These are phyloP conservation scores for Neolentinus lepideus DNA, from an alignment of 1,284 basidiomycete genomes.

Conservation along the genomic window DNA sequence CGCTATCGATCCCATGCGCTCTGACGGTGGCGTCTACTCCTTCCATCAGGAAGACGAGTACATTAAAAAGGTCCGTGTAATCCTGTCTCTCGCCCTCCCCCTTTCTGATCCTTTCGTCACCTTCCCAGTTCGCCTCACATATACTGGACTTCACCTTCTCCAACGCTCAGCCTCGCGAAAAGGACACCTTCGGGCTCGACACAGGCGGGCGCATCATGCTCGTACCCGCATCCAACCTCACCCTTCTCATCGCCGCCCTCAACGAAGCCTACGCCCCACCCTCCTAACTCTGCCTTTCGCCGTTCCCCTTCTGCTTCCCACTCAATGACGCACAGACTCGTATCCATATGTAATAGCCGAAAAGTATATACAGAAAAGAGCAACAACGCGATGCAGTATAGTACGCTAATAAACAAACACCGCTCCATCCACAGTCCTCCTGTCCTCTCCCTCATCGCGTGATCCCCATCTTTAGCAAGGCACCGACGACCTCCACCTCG, in stretches of 20 bases:
- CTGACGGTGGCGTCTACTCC: conserved; percentile 46
- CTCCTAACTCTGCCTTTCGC: not conserved
- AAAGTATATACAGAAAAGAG: not conserved
- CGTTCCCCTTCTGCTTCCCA: not conserved
- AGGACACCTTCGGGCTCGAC: conserved; percentile 39
- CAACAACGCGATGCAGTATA: not conserved
- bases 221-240: conserved; percentile 33
- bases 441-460: not conserved
- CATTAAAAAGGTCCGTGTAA: conserved; percentile 51
- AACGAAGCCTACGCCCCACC: not conserved
- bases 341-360: not conserved
- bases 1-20: conserved; percentile 15
- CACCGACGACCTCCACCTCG: conserved; percentile 81
- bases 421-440: not conserved
- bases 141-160: conserved; percentile 63
- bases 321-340: not conserved
- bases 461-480: conserved; percentile 81
- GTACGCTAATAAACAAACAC: not conserved
- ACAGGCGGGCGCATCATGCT: conserved; percentile 23
- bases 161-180: conserved; percentile 53
- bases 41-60: conserved; percentile 87
- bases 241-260: not conserved
- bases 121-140: conserved; percentile 52
- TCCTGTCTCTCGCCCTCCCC: not conserved
- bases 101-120: conserved; percentile 1